Percentiles rank a stretch among this genome's conserved stretches.
Conservation (phyloP, 2,329 filamentous ascomycete species). For the Kalaharituber pfeilii region DNA sequence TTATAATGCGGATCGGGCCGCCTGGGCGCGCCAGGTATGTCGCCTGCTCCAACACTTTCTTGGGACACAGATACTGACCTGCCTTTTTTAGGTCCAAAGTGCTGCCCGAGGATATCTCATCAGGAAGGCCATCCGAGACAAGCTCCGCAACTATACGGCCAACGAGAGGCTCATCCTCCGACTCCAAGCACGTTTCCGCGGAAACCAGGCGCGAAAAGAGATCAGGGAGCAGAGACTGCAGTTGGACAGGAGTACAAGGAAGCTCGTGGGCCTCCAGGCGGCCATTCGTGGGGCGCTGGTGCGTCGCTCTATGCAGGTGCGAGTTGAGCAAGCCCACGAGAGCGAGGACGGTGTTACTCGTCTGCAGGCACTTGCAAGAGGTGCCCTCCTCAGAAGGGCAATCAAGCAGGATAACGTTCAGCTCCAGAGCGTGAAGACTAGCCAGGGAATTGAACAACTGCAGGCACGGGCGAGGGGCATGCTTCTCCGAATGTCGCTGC, state of each 20-base stretch:
- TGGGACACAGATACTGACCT: not conserved
- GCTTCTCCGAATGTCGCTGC: conserved; percentile 56
- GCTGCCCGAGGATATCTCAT: conserved; percentile 58
- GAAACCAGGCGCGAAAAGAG: conserved; percentile 30
- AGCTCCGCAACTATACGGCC: conserved; percentile 50
- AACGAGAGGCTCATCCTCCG: conserved; percentile 55
- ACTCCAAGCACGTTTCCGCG: conserved; percentile 66
- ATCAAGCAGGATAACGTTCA: conserved; percentile 22
- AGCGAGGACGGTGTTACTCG: conserved; percentile 15
- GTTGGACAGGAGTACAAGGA: conserved; percentile 28
- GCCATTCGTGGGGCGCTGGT: conserved; percentile 30
- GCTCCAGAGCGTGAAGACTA: conserved; percentile 6
- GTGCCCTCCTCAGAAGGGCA: conserved; percentile 28
- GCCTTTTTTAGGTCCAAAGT: conserved; percentile 40
- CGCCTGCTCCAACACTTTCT: too few species aligned
- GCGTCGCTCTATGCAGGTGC: conserved; percentile 13
- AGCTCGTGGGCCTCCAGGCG: conserved; percentile 37
- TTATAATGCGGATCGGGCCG: conserved; percentile 21
- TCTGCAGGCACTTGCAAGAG: conserved; percentile 24
- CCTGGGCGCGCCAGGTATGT: conserved; percentile 19
- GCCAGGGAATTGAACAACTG: conserved; percentile 31
- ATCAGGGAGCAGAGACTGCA: conserved; percentile 29
- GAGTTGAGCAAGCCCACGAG: conserved; percentile 18
- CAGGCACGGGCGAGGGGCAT: conserved; percentile 61
- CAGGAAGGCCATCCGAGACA: conserved; percentile 43